These are phyloP conservation scores for Mycosarcoma maydis DNA, from an alignment of 1,284 basidiomycete genomes.

Conservation along the genomic window DNA sequence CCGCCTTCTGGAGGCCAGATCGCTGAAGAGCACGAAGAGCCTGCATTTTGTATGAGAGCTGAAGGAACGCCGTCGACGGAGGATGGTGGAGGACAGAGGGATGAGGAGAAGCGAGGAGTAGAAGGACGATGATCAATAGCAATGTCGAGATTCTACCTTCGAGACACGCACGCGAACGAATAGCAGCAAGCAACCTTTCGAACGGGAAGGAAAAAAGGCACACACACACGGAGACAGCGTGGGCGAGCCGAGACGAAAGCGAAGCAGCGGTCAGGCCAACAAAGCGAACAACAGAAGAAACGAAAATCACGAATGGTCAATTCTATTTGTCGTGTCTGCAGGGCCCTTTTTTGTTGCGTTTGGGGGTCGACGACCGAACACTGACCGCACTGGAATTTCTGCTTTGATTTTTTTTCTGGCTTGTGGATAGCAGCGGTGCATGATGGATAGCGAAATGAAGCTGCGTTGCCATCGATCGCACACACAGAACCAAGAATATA, in stretches of 20 bases:
- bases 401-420: no score
- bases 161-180: constrained; percentile 4
- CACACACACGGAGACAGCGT: background rate
- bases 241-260: background rate
- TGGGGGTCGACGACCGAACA: background rate
- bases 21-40: constrained; percentile 50
- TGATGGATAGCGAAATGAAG: no score
- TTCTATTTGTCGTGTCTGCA: no score
- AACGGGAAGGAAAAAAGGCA: background rate
- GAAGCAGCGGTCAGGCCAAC: constrained; percentile 3
- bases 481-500: no score
- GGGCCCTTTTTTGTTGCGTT: background rate
- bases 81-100: constrained; percentile 11
- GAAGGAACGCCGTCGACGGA: constrained; percentile 7
- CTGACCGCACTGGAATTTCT: background rate
- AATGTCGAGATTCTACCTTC: background rate
- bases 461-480: no score
- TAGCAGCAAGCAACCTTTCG: background rate
- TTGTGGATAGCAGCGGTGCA: no score
- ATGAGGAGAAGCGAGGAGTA: background rate
- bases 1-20: constrained; percentile 47
- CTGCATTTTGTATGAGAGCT: constrained; percentile 30
- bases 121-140: background rate
- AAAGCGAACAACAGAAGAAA: background rate
- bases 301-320: no score